Conservation (phyloP, 2,329 filamentous ascomycete species). For the Epichloe scottii region DNA sequence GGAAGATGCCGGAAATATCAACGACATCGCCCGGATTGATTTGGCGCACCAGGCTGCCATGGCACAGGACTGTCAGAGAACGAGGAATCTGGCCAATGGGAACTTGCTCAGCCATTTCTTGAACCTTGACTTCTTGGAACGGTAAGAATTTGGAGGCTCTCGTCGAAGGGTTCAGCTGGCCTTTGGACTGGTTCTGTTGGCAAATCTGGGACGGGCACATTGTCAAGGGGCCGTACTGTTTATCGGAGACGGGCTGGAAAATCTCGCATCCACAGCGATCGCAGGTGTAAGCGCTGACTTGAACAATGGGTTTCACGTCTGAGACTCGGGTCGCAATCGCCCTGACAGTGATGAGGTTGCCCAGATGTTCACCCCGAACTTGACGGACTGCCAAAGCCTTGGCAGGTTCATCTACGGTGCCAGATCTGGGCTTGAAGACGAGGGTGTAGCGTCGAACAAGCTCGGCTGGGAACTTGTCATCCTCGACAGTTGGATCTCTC, state of each 20-base stretch:
- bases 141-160: conserved; percentile 92
- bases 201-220: conserved; percentile 88
- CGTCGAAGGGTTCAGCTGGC: conserved; percentile 88
- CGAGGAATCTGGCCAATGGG: conserved; percentile 95
- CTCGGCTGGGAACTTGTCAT: conserved; percentile 79
- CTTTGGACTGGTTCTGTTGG: conserved; percentile 79
- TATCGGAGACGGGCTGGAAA: conserved; percentile 88
- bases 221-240: conserved; percentile 76
- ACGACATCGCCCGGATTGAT: conserved; percentile 91
- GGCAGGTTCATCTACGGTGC: conserved; percentile 47
- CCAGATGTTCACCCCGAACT: conserved; percentile 84
- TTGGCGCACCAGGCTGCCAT: conserved; percentile 72
- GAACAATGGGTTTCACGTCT: conserved; percentile 94
- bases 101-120: conserved; percentile 98
- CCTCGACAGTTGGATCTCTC: conserved; percentile 49
- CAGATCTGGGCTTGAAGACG: conserved; percentile 86
- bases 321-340: conserved; percentile 93
- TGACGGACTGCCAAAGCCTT: conserved; percentile 80
- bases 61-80: conserved; percentile 78
- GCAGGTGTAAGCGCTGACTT: conserved; percentile 95
- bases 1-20: conserved; percentile 87
- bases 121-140: conserved; percentile 97
- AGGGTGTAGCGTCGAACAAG: conserved; percentile 89
- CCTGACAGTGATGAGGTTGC: conserved; percentile 83
- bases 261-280: conserved; percentile 94